Percentiles rank a stretch among this genome's conserved stretches.
Evolutionary conservation across 495 filamentous ascomycete genomes (phyloP).

Genomic region (Aspergillus campestris): DNA sequence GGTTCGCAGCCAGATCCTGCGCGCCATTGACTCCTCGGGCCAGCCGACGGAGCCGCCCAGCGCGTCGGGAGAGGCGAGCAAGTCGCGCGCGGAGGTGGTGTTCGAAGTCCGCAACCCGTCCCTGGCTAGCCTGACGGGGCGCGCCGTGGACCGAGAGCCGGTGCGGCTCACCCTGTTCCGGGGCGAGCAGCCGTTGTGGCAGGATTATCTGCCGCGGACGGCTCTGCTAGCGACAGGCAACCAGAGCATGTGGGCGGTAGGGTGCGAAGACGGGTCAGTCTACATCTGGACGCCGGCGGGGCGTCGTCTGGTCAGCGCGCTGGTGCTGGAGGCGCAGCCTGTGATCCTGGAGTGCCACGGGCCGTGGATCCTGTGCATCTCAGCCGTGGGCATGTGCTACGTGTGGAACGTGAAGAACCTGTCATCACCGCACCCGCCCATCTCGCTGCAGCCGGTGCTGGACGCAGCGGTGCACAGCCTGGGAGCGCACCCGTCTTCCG

Average conservation of each 20-base stretch:
- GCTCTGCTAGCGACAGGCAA: constrained; percentile 85
- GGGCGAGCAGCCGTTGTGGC: constrained; percentile 81
- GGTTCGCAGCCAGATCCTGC: constrained; percentile 67
- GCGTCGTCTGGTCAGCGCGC: constrained; percentile 68
- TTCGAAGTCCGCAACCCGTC: constrained; percentile 70
- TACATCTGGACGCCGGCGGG: constrained; percentile 96
- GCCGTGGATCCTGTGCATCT: constrained; percentile 82
- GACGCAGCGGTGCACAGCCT: constrained; percentile 72
- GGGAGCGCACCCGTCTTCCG: constrained; percentile 58
- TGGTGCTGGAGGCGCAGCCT: constrained; percentile 85
- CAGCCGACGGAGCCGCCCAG: constrained; percentile 39
- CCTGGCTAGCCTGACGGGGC: constrained; percentile 45
- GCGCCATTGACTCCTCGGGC: constrained; percentile 37
- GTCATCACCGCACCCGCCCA: constrained; percentile 75
- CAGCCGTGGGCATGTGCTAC: constrained; percentile 79
- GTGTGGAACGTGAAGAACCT: constrained; percentile 91
- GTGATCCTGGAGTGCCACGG: constrained; percentile 87
- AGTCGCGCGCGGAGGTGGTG: constrained; percentile 52
- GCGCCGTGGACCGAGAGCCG: constrained; percentile 62
- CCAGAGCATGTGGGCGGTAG: constrained; percentile 81
- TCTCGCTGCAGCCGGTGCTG: constrained; percentile 82
- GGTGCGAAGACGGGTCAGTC: constrained; percentile 88
- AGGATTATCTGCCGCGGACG: constrained; percentile 79
- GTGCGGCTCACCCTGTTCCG: constrained; percentile 72
- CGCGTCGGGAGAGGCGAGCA: constrained; percentile 48